phyloP scores from a whole-genome alignment of 2,329 filamentous ascomycete genomes.

The Aspergillus felis region DNA sequence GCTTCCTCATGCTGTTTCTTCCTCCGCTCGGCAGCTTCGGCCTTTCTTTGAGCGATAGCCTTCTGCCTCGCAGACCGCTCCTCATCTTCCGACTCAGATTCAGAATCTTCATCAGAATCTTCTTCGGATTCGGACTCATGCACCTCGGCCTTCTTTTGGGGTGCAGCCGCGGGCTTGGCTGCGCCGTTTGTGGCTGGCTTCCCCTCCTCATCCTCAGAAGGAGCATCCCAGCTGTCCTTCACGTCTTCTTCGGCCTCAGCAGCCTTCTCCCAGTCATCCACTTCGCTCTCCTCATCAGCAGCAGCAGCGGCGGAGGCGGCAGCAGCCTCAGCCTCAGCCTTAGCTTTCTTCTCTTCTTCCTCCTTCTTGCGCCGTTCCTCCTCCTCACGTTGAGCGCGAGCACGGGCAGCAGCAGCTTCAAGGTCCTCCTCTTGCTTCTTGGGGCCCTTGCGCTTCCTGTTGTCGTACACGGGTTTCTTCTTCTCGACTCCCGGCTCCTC shows the following conservation, averaged over 20 bases:
- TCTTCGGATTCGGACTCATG: slow-evolving; percentile 20
- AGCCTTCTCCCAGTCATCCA: slow-evolving; percentile 82
- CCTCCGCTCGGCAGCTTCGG: slow-evolving; percentile 80
- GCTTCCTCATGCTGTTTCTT: slow-evolving; percentile 90
- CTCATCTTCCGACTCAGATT: slow-evolving; percentile 57
- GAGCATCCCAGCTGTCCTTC: slow-evolving; percentile 92
- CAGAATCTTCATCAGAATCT: slow-evolving; percentile 29
- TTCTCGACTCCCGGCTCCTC: slow-evolving; percentile 55
- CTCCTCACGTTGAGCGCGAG: slow-evolving; percentile 44
- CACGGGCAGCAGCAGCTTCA: slow-evolving; percentile 46
- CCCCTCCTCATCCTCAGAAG: slow-evolving; percentile 58
- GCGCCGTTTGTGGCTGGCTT: slow-evolving; percentile 27
- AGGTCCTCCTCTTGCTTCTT: slow-evolving; percentile 58
- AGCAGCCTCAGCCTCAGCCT: slow-evolving; percentile 69
- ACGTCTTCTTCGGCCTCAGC: slow-evolving; percentile 71
- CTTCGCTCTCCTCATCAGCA: slow-evolving; percentile 51
- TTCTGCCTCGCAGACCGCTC: slow-evolving; percentile 67
- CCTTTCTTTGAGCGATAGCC: slow-evolving; percentile 74
- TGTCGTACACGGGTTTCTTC: slow-evolving; percentile 73
- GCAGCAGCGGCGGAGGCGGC: slow-evolving; percentile 55
- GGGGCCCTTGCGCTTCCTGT: slow-evolving; percentile 70
- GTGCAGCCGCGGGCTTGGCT: slow-evolving; percentile 24
- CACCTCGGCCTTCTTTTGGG: slow-evolving; percentile 11
- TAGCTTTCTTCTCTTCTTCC: slow-evolving; percentile 70
- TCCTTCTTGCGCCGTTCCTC: slow-evolving; percentile 61